Evolutionary conservation across 1,139 yeast species (phyloP).

Genomic region (Candida sp.): DNA sequence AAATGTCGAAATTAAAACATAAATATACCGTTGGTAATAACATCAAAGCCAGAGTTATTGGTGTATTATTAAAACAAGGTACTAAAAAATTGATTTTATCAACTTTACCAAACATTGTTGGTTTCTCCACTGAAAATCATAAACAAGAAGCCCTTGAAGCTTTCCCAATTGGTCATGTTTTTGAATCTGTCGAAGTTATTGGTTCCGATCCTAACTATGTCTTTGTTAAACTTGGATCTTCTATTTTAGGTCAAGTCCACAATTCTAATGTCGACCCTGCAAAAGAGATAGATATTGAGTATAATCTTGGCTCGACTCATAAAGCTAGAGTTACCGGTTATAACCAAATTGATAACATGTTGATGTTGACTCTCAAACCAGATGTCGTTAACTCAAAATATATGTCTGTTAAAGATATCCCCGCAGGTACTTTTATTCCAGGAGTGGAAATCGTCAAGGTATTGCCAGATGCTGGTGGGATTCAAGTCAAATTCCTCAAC

Average conservation of each 20-base stretch:
- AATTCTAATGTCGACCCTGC: slow-evolving; percentile 63
- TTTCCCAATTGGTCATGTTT: slow-evolving; percentile 72
- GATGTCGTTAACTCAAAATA: slow-evolving; percentile 60
- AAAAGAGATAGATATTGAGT: slow-evolving; percentile 48
- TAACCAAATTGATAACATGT: slow-evolving; percentile 62
- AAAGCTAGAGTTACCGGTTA: slow-evolving; percentile 75
- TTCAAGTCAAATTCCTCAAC: slow-evolving; percentile 61
- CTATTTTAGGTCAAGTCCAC: slow-evolving; percentile 64
- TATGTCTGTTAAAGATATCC: slow-evolving; percentile 67
- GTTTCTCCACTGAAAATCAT: slow-evolving; percentile 14
- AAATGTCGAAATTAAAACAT: slow-evolving; percentile 49
- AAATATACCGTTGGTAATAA: slow-evolving; percentile 64
- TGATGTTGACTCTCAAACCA: slow-evolving; percentile 67
- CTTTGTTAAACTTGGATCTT: slow-evolving; percentile 57
- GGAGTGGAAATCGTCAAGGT: slow-evolving; percentile 60
- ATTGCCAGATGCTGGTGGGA: slow-evolving; percentile 61
- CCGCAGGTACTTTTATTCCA: slow-evolving; percentile 65
- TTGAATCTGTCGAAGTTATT: slow-evolving; percentile 56
- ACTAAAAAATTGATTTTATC: slow-evolving; percentile 64
- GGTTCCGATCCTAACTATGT: slow-evolving; percentile 57
- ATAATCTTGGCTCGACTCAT: slow-evolving; percentile 62
- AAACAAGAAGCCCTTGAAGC: slow-evolving; percentile 49
- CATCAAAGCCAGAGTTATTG: slow-evolving; percentile 68
- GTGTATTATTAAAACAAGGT: slow-evolving; percentile 54
- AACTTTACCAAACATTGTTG: slow-evolving; percentile 52